These are phyloP conservation scores for Trichoderma asperelloides DNA, from an alignment of 495 filamentous ascomycete species.

Conservation along the genomic window DNA sequence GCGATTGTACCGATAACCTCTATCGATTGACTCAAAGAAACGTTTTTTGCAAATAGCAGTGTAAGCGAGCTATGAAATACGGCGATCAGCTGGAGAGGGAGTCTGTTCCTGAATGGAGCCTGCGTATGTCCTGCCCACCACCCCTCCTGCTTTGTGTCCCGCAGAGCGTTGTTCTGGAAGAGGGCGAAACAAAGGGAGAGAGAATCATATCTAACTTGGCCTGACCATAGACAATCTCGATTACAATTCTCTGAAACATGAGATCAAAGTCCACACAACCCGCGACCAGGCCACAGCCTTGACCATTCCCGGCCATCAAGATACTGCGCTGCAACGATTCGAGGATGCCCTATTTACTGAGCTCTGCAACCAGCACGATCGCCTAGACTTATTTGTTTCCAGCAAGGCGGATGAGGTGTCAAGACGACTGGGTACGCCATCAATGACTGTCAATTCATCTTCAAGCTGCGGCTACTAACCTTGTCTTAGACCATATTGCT, in stretches of 20 bases:
- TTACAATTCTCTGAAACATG: constrained; percentile 65
- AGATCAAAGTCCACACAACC: constrained; percentile 63
- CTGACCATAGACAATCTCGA: constrained; percentile 52
- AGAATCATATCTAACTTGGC: too few species aligned
- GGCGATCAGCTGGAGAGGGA: constrained; percentile 73
- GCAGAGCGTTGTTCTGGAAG: neutral
- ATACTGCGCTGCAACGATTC: constrained; percentile 44
- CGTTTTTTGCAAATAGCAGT: neutral
- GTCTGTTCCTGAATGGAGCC: constrained; percentile 76
- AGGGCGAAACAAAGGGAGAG: neutral
- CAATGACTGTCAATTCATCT: neutral
- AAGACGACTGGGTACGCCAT: constrained; percentile 46
- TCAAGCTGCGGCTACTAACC: neutral
- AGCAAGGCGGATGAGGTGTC: constrained; percentile 64
- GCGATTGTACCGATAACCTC: neutral
- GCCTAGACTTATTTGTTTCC: constrained; percentile 59
- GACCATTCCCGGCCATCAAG: constrained; percentile 53
- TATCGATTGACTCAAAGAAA: neutral
- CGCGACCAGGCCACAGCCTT: constrained; percentile 51
- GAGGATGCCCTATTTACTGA: constrained; percentile 54
- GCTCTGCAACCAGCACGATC: constrained; percentile 54
- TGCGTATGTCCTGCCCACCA: constrained; percentile 45
- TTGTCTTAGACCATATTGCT: constrained; percentile 38
- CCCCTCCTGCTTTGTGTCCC: neutral
- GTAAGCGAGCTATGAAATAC: constrained; percentile 50